Evolutionary conservation across 2,329 filamentous ascomycete species (phyloP).

Genomic region (Trichoderma semiorbis): DNA sequence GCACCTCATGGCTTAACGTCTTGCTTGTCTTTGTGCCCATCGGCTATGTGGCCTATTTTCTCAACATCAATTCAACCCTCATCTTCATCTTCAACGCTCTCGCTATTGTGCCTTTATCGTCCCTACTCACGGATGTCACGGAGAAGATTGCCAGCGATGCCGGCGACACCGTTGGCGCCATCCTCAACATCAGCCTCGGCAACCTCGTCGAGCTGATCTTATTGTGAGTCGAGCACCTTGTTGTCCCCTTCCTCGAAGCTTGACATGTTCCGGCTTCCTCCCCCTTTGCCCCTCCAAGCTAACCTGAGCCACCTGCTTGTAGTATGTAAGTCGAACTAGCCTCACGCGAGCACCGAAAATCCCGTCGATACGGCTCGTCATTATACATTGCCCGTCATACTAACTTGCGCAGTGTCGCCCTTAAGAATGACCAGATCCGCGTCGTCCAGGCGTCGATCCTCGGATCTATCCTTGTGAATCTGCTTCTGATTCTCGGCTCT

Average conservation of each 20-base stretch:
- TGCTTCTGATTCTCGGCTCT: slow-evolving; percentile 73
- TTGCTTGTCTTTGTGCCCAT: slow-evolving; percentile 68
- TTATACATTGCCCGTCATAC: neutral
- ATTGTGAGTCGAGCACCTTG: slow-evolving; percentile 37
- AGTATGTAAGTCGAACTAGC: slow-evolving; percentile 11
- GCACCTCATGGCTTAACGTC: slow-evolving; percentile 55
- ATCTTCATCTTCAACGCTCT: slow-evolving; percentile 60
- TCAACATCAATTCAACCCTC: slow-evolving; percentile 34
- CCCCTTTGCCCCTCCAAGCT: neutral
- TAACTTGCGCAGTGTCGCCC: slow-evolving; percentile 42
- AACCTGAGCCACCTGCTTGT: neutral
- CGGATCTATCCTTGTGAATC: slow-evolving; percentile 73
- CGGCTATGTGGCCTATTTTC: slow-evolving; percentile 55
- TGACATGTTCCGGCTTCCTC: neutral
- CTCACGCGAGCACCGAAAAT: neutral
- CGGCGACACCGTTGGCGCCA: slow-evolving; percentile 56
- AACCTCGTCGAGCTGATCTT: slow-evolving; percentile 63
- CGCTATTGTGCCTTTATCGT: slow-evolving; percentile 57
- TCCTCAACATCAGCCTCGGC: slow-evolving; percentile 60
- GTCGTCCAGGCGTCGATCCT: slow-evolving; percentile 75
- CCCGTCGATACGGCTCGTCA: neutral
- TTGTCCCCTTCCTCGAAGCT: neutral
- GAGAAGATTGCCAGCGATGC: slow-evolving; percentile 55
- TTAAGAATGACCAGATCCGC: slow-evolving; percentile 60
- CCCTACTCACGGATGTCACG: slow-evolving; percentile 56